phyloP scores from a whole-genome alignment of 306 rosid species.

The Acacia crassicarpa region DNA sequence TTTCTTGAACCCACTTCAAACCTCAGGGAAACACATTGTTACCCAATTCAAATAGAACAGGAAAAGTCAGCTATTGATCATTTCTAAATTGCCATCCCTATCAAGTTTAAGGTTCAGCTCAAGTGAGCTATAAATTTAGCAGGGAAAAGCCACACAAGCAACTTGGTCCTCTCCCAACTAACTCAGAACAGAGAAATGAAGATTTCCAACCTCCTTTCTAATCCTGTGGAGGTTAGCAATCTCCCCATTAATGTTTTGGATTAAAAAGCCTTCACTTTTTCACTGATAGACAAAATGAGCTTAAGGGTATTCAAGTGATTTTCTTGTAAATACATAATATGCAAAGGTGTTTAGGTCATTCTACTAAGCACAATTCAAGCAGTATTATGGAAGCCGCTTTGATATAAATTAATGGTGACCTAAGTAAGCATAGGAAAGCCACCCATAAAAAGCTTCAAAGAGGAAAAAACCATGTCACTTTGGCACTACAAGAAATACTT shows the following conservation, averaged over 20 bases:
- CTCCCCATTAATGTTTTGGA: not conserved
- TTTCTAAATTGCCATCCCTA: not conserved
- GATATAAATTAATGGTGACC: not conserved
- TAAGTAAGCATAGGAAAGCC: not conserved
- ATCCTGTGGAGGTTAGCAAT: not conserved
- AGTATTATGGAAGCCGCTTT: not conserved
- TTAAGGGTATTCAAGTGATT: not conserved
- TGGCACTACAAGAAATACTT: not conserved
- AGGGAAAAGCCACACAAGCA: conserved; percentile 5
- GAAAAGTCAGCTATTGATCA: not conserved
- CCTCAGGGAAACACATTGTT: not conserved
- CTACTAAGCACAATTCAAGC: not conserved
- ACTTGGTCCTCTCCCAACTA: not conserved
- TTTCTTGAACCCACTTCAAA: not conserved
- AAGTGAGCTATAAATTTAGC: not conserved
- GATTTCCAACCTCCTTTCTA: not conserved
- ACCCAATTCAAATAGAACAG: not conserved
- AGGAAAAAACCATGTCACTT: not conserved
- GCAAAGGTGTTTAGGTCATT: not conserved
- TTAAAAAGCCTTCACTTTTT: not conserved
- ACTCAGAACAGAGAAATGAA: not conserved
- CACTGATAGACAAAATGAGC: not conserved
- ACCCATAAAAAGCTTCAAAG: not conserved
- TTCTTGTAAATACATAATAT: not conserved
- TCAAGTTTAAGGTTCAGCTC: not conserved